Evolutionary conservation across 2,329 filamentous ascomycete genomes (phyloP).

Genomic region (Alternaria alternata): DNA sequence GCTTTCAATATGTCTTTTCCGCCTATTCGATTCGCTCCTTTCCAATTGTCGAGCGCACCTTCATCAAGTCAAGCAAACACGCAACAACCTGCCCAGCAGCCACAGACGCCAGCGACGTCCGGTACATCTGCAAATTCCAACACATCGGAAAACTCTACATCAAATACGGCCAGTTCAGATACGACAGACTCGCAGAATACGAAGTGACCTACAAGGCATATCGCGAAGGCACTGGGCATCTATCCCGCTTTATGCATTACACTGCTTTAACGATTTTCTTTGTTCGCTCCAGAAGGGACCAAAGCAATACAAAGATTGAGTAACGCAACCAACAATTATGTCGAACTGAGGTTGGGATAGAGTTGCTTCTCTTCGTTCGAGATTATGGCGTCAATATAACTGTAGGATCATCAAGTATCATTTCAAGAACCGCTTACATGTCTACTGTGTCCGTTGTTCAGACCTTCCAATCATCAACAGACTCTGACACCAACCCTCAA

Average conservation of each 20-base stretch:
- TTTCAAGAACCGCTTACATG: neutral
- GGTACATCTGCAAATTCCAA: neutral
- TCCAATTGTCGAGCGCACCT: slow-evolving; percentile 37
- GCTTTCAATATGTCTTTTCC: slow-evolving; percentile 26
- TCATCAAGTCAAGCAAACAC: slow-evolving; percentile 19
- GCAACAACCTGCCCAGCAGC: slow-evolving; percentile 31
- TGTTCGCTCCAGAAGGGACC: neutral
- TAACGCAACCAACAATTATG: neutral
- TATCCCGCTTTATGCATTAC: neutral
- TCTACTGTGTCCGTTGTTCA: neutral
- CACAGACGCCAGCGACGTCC: neutral
- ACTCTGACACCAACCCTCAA: too few relatives aligned
- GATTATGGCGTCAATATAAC: neutral
- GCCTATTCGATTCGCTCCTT: slow-evolving; percentile 41
- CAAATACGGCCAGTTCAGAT: slow-evolving; percentile 11
- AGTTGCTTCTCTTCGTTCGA: neutral
- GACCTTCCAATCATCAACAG: neutral
- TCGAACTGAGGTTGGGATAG: too few relatives aligned
- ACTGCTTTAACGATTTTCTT: neutral
- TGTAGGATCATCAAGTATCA: neutral
- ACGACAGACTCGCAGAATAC: neutral
- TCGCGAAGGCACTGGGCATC: neutral
- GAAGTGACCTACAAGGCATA: neutral
- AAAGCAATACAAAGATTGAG: neutral
- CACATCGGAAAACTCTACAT: neutral